Evolutionary conservation across 1,284 basidiomycete genomes (phyloP).

Genomic region (Puccinia brachypodii): DNA sequence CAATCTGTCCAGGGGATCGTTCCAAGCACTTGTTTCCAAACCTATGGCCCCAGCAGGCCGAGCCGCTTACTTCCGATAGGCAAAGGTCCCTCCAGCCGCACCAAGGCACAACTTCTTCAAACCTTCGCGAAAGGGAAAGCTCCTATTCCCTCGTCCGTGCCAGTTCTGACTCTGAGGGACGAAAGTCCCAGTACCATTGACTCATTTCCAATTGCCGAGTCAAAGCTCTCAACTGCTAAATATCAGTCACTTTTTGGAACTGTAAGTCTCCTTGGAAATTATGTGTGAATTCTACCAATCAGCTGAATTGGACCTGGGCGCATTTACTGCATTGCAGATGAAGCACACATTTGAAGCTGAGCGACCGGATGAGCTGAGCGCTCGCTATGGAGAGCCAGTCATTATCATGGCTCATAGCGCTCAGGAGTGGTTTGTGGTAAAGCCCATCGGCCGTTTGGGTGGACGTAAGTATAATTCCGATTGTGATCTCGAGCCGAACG

Average conservation of each 20-base stretch:
- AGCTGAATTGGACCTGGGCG: neutral
- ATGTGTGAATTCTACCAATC: neutral
- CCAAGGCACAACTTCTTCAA: neutral
- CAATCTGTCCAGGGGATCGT: neutral
- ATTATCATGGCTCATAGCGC: conserved; percentile 63
- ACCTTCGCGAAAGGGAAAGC: neutral
- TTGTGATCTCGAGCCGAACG: neutral
- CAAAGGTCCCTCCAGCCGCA: neutral
- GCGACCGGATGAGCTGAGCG: conserved; percentile 32
- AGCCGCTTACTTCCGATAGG: neutral
- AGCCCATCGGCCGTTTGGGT: conserved; percentile 40
- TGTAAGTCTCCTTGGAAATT: neutral
- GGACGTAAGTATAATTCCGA: conserved; percentile 18
- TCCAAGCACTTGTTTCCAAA: neutral
- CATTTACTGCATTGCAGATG: conserved; percentile 15
- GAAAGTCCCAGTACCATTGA: neutral
- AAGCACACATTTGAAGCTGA: conserved; percentile 30
- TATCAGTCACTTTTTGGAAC: conserved; percentile 21
- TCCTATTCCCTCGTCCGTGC: neutral
- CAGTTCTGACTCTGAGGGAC: neutral
- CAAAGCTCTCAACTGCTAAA: neutral
- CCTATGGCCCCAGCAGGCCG: conserved; percentile 6
- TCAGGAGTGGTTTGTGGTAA: conserved; percentile 58
- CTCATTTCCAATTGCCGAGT: conserved; percentile 4
- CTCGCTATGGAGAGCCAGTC: conserved; percentile 54